Conservation (phyloP, 345 rosid species). For the Ceriops zippeliana region DNA sequence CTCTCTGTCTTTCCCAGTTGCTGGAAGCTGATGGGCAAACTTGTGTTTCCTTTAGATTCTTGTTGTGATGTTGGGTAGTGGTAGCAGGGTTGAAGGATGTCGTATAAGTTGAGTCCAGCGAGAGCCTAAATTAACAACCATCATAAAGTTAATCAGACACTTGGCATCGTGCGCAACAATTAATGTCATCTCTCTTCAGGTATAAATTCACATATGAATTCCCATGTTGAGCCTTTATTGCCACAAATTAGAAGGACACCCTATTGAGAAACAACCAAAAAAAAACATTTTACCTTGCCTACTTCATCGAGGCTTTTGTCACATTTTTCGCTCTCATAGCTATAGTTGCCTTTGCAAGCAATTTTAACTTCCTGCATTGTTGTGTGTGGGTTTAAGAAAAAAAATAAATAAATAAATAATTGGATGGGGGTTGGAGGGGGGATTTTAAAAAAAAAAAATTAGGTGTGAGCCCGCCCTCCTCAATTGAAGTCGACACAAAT, state of each 20-base stretch:
- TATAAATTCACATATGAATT: too few species aligned
- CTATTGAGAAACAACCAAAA: neutral
- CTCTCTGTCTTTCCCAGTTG: constrained; percentile 33
- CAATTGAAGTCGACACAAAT: neutral
- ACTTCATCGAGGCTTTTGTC: constrained; percentile 14
- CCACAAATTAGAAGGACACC: too few species aligned
- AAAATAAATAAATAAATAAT: too few species aligned
- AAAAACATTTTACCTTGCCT: constrained; percentile 18
- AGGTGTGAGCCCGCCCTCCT: too few species aligned
- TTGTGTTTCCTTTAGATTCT: constrained; percentile 8
- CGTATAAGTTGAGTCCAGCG: constrained; percentile 33
- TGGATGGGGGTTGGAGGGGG: too few species aligned
- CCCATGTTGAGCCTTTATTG: too few species aligned
- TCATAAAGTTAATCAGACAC: neutral
- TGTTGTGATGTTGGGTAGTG: constrained; percentile 24
- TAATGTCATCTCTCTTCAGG: too few species aligned
- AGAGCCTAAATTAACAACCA: constrained; percentile 25
- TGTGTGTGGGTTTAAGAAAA: too few species aligned
- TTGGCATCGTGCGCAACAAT: too few species aligned
- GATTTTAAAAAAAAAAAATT: too few species aligned
- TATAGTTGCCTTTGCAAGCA: constrained; percentile 36
- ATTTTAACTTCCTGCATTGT: constrained; percentile 17
- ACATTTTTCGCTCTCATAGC: constrained; percentile 19
- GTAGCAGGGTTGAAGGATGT: constrained; percentile 52
- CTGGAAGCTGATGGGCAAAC: constrained; percentile 40